Evolutionary conservation across 2,329 filamentous ascomycete genomes (phyloP), one percentile per base, ranked within the genome.

Genomic region (Hymenotorrendiella dingleyae): DNA sequence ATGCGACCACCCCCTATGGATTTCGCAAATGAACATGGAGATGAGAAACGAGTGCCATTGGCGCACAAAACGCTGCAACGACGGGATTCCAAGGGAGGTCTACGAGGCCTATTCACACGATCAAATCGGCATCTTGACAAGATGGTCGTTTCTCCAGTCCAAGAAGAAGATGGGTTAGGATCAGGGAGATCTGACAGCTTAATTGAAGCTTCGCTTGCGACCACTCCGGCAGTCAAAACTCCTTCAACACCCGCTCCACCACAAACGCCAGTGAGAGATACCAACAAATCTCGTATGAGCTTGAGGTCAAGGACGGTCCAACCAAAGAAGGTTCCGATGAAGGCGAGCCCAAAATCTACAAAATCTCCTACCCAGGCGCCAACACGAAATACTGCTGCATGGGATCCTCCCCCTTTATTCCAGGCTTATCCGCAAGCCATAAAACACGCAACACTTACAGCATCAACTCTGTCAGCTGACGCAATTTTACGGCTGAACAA

Each of bases 371-470:
- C 45, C 20, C 53, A 45, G 40, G 37, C 42, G 20, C 50, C 45
- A 26, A 46, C 49, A 8, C 44, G 54, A 8, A 48, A 50, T 9
- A 52, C 53, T 14, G 42, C 55, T 44, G 57, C 54, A 10, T 86
- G 81, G 81, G 74, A 78, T 43, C 76, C 82, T 12, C 86, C 87
- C 6, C 86, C 88, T 2, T 67, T 96, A 10, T 94, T 90, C 62
- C 85, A 94, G 61, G 88, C 86, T 10, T 94, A 89, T 60, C 84
- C 86, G 0, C 89, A 94, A 63, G 80, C 87, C 3, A 74, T 87
- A 52, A 89, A 85, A 57, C 78, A 93, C 61, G 80, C 78, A 9
- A 79, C 75, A 12, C 69, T 94, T 3, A 75, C 81, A 20, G 75
- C 84, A 12, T 82, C 83, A 27, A 76, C 74, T 2, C 65, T 84